Percentiles rank a stretch among this genome's conserved stretches.
phyloP scores from a whole-genome alignment of 805 yeast genomes.

The Kazachstania taianensis region DNA sequence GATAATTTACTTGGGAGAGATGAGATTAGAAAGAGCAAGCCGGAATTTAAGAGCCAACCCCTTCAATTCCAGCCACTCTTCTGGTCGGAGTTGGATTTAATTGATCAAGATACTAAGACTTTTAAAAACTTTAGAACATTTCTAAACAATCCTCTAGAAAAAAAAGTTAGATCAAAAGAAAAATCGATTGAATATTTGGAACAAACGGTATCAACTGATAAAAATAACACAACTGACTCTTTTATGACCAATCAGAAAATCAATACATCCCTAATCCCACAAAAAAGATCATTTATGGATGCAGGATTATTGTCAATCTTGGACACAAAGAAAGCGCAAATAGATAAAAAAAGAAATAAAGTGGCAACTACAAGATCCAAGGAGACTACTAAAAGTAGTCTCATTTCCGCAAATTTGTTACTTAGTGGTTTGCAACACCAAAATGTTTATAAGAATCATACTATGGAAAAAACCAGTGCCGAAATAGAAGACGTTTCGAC shows the following conservation, averaged over 20 bases:
- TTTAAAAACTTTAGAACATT: slow-evolving; percentile 6
- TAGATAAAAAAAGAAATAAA: not conserved
- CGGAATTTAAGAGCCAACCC: not conserved
- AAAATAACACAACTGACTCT: not conserved
- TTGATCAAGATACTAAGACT: slow-evolving; percentile 7
- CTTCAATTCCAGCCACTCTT: slow-evolving; percentile 6
- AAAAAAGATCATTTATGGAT: slow-evolving; percentile 19
- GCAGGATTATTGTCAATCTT: slow-evolving; percentile 12
- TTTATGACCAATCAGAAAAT: not conserved
- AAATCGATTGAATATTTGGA: too few relatives aligned
- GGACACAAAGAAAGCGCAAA: slow-evolving; percentile 5
- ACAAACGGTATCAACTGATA: too few relatives aligned
- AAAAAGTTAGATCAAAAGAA: not conserved
- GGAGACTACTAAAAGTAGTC: not conserved
- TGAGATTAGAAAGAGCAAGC: not conserved
- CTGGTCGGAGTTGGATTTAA: slow-evolving; percentile 8
- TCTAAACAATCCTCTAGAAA: not conserved
- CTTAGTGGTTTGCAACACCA: too few relatives aligned
- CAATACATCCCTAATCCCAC: slow-evolving; percentile 14
- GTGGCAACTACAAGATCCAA: not conserved
- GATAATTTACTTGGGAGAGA: not conserved
- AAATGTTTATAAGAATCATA: too few relatives aligned
- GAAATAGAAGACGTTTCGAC: not conserved
- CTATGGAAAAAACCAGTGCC: not conserved
- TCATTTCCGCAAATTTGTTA: too few relatives aligned